Conservation (phyloP, 768 basidiomycete genomes). For the Podaxis sp. region DNA sequence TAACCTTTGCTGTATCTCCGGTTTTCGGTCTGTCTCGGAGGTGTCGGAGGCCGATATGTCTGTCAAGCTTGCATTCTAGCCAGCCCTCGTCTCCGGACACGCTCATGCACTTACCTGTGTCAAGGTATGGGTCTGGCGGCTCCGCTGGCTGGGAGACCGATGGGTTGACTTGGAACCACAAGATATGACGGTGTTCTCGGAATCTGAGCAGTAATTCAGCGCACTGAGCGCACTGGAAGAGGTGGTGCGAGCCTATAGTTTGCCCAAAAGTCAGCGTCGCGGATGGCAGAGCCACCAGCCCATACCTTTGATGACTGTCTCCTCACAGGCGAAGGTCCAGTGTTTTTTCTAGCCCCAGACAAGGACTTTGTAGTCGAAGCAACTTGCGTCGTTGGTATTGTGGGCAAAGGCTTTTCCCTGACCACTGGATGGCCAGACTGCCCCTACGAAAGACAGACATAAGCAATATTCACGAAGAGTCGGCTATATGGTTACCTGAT, state of each 20-base stretch:
- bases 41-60: slow-evolving; percentile 61
- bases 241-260: not conserved
- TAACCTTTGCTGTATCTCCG: slow-evolving; percentile 26
- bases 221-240: slow-evolving; percentile 4
- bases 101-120: slow-evolving; percentile 18
- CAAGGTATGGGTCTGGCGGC: slow-evolving; percentile 22
- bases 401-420: slow-evolving; percentile 12
- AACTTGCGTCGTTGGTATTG: not conserved
- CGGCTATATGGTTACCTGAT: slow-evolving; percentile 2
- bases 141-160: slow-evolving; percentile 13
- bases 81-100: not conserved
- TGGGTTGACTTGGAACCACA: slow-evolving; percentile 5
- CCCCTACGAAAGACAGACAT: not conserved
- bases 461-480: not conserved
- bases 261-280: not conserved
- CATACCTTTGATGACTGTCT: slow-evolving; percentile 9
- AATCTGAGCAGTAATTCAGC: slow-evolving; percentile 5
- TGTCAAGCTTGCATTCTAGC: not conserved
- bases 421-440: not conserved
- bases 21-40: slow-evolving; percentile 44
- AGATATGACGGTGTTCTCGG: slow-evolving; percentile 3
- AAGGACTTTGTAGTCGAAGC: not conserved
- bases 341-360: not conserved
- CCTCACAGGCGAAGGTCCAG: not conserved
- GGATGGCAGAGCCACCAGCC: not conserved